These are phyloP conservation scores for Paramecium octaurelia DNA, from an alignment of 73 alveolate genomes.

Conservation along the genomic window DNA sequence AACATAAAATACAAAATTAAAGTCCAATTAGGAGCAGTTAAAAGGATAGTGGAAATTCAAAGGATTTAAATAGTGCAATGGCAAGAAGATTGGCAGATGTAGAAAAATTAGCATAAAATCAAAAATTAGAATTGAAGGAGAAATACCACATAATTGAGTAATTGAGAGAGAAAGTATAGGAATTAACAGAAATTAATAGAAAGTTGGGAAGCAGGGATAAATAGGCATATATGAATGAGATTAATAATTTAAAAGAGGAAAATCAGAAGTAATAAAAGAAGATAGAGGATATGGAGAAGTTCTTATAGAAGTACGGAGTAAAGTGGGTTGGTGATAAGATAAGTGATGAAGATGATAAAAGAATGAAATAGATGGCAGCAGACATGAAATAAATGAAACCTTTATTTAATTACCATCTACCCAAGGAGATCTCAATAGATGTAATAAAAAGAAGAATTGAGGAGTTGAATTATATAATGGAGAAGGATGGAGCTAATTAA, in stretches of 20 bases:
- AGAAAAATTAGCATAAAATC: conserved; percentile 53
- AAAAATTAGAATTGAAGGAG: conserved; percentile 22
- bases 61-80: conserved; percentile 59
- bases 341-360: conserved; percentile 54
- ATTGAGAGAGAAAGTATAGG: conserved; percentile 66
- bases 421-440: conserved; percentile 86
- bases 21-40: conserved; percentile 46
- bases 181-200: background rate
- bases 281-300: conserved; percentile 64
- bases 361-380: conserved; percentile 55
- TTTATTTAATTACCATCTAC: conserved; percentile 68
- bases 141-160: conserved; percentile 6
- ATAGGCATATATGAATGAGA: conserved; percentile 9
- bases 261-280: conserved; percentile 9
- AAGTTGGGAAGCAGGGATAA: conserved; percentile 14
- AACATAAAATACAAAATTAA: conserved; percentile 31
- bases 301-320: conserved; percentile 73
- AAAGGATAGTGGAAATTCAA: conserved; percentile 13
- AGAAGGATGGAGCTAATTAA: conserved; percentile 73
- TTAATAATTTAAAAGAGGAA: conserved; percentile 37
- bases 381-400: conserved; percentile 57
- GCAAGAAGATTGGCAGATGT: conserved; percentile 64
- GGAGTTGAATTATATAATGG: conserved; percentile 88
- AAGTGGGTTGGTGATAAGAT: conserved; percentile 67
- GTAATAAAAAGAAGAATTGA: conserved; percentile 88